Evolutionary conservation across 1,284 basidiomycete species (phyloP), one percentile per base, ranked within the genome.

Genomic region (Irpex sp.): DNA sequence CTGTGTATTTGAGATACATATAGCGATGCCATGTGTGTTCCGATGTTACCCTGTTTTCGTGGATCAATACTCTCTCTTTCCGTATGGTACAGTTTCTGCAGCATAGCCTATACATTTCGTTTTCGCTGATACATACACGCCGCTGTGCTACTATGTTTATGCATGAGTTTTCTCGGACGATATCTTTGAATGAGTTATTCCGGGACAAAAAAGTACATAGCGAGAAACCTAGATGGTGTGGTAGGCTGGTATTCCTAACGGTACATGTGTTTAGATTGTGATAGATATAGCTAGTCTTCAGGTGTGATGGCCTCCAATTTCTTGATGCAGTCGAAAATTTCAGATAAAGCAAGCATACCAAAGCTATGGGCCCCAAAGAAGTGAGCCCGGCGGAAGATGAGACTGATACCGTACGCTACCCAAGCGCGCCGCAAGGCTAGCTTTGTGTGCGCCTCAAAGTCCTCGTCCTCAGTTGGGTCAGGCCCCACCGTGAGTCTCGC

Each of bases 291-390:
- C 28, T 55, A 28, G 33, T n/a, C 36, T 47, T 14, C n/a, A 16
- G 37, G 16, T 57, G 19, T 4, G 21, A 57, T 64, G 35, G 71
- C 66, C 55, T 76, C 75, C 52, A 76, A 69, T 16, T 69, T 70
- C 61, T 70, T 73, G 35, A 75, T 72, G 0, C 68, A 67, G 33
- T 76, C 74, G 60, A 87, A 85, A 47, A 85, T 74, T 8, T 75
- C 75, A 4, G 80, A 79, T 28, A 87, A 72, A 2, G 82, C 78
- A 18, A 87, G 67, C 80, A 82, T 85, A 33, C 79, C 77, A 69
- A 86, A 87, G 67, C 82, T 85, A 48, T 78, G 75, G 18, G 80
- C 81, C 1, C 85, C 86, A 65, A 86, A 86, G 14, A 47, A 35
- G 9, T 61, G 48, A 4, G 66, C 64, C n/a, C 73, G 70, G 16